Base-by-base conservation (phyloP, 148 eudicot genomes). In the Gaultheria prostrata region DNA sequence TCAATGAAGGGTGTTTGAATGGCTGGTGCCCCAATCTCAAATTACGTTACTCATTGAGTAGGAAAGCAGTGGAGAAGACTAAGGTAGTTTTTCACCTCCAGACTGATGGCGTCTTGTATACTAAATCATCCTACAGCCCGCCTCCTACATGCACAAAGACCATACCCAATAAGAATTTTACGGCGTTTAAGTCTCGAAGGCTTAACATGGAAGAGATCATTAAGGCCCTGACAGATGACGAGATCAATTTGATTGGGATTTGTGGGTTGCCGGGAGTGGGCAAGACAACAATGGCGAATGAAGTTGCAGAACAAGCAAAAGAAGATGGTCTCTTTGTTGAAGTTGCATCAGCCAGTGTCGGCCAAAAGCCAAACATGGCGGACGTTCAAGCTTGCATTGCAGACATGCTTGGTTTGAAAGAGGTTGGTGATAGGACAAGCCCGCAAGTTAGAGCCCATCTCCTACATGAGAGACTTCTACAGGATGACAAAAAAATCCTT, bases 381-480 rank as follows among this genome's bases (percentile, higher is more conserved):
- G 0, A 30, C 1, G 43, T 70, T 13, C 74, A 70, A 6, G 43
- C 0, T 30, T 1, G 43, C 8, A 70, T 70, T 28, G 43, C 43
- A 70, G 45, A 9, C 2, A 3, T 4, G 74, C 43, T 70, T 30
- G 74, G 43, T 70, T 15, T 70, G 43, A 13, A 4, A 30, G 43
- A 39, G 0, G 21, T 14, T 70, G 43, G 21, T 13, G 74, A 30
- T 7, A 14, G 1, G 3, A 0, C 1, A 8, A 83, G 35, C 26
- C 79, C 59, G 17, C 20, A 20, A 35, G 79, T 30, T 12, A 83
- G 91, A 54, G 87, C 89, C 26, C 9, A 84, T 39, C 76, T 85
- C 80, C 78, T 91, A 33, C 75, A 84, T 33, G 51, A 67, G 59
- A 86, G 92, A 71, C 69, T 90, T 48, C 83, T 51, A 54, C 85